phyloP scores from a whole-genome alignment of 306 rosid species.

The Sicyos baderoa region DNA sequence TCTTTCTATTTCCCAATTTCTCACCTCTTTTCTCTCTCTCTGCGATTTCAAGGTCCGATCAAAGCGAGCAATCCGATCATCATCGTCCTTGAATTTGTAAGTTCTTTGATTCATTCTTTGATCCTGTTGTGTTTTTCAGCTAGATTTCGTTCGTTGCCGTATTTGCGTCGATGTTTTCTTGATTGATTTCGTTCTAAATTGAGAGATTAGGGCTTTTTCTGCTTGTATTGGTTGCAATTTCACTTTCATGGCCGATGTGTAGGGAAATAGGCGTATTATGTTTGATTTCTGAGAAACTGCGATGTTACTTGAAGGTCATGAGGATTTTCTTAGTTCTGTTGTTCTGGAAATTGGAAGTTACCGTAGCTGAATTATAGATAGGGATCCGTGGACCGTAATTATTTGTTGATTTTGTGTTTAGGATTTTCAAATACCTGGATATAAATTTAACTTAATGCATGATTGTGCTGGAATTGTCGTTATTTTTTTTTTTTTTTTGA shows the following conservation, averaged over 20 bases:
- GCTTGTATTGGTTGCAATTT: not conserved
- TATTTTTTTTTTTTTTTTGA: not conserved
- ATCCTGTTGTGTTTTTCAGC: not conserved
- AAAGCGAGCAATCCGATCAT: conserved; percentile 12
- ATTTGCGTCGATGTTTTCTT: not conserved
- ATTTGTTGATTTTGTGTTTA: not conserved
- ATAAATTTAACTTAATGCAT: not conserved
- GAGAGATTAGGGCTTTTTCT: conserved; percentile 1
- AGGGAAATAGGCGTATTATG: not conserved
- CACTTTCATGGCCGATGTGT: not conserved
- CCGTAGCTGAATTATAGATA: not conserved
- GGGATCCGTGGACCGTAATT: not conserved
- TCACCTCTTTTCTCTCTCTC: not conserved
- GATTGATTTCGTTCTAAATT: not conserved
- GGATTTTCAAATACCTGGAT: not conserved
- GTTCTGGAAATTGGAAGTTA: not conserved
- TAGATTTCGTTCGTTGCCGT: not conserved
- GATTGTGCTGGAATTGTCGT: not conserved
- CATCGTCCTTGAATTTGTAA: conserved; percentile 18
- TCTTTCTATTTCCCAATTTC: not conserved
- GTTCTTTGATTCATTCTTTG: conserved; percentile 11
- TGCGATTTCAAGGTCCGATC: conserved; percentile 3
- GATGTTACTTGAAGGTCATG: not conserved
- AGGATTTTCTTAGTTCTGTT: conserved; percentile 7
- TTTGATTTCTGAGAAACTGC: not conserved